Base-by-base conservation (phyloP, 2,329 filamentous ascomycete genomes). In the Diaporthe sp. region DNA sequence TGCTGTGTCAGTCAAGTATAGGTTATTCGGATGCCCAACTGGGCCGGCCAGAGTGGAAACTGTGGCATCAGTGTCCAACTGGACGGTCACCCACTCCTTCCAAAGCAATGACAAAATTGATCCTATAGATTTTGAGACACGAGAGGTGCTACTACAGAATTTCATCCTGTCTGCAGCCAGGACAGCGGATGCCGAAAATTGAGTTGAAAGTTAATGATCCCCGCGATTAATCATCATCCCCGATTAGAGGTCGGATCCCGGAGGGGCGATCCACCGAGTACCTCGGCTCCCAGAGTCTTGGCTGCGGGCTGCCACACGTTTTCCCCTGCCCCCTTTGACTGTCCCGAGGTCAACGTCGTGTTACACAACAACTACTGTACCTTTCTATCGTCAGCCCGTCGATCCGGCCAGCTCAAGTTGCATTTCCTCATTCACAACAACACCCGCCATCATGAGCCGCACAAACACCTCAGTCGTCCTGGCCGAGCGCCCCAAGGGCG, bases 401-500 rank as follows among this genome's bases (percentile, higher is more conserved):
- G 4, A 37, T 39, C n/a, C 44, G 7, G 13, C 9, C 4, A n/a
- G 2, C 19, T 28, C 57, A 44, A n/a, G n/a, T 53, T 12, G 3
- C 22, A 12, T 1, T 4, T 6, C 3, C 8, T 19, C 49, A 19
- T 15, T 25, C 31, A 55, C 71, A 44, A 10, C 25, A 7, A 3
- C 15, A 60, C 3, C 17, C 39, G 25, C 19, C 25, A 65, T 17
- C 68, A 76, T 76, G 75, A 39, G 67, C 60, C 53, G 51, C 51
- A 72, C 76, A 46, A 76, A 28, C 62, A 75, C 74, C 68, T 76
- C 76, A n/a, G 57, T 76, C 76, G 86, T 90, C 77, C 90, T 95
- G 75, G 91, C 90, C 73, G 88, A 94, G 84, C 88, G 93, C 65
- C 93, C 93, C 19, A 87, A 84, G 75, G 86, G 83, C 73, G 84